Conservation (phyloP, 2,329 filamentous ascomycete genomes). For the Pseudogymnoascus sp. region DNA sequence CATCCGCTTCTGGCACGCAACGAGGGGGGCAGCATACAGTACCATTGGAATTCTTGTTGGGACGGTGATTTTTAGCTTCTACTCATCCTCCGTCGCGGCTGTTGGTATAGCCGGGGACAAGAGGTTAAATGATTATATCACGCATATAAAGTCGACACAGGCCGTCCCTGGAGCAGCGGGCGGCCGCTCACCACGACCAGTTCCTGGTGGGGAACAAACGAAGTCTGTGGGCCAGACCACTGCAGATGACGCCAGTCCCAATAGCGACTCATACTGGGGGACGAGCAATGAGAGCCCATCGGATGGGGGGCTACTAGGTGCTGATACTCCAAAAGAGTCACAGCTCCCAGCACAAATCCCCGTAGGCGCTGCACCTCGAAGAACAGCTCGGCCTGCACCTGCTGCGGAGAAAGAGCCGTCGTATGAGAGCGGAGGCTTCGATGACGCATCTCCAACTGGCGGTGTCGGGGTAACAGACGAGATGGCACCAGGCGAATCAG, state of each 20-base stretch:
- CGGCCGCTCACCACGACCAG: slow-evolving; percentile 11
- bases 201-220: neutral
- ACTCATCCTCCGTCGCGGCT: slow-evolving; percentile 18
- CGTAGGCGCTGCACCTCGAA: neutral
- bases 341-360: neutral
- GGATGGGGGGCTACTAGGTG: neutral
- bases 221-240: neutral
- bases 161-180: neutral
- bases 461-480: slow-evolving; percentile 15
- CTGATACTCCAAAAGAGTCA: neutral
- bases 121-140: slow-evolving; percentile 19
- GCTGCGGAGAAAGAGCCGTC: neutral
- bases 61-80: slow-evolving; percentile 18
- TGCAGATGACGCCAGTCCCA: slow-evolving; percentile 23
- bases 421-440: slow-evolving; percentile 13
- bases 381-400: neutral
- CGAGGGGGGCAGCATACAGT: slow-evolving; percentile 19
- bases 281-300: slow-evolving; percentile 6
- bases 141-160: slow-evolving; percentile 10
- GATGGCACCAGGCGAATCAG: slow-evolving; percentile 18
- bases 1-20: slow-evolving; percentile 18
- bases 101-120: slow-evolving; percentile 22
- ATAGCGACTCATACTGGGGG: slow-evolving; percentile 16
- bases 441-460: slow-evolving; percentile 24
- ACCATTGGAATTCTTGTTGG: slow-evolving; percentile 16